Percentiles rank a stretch among this genome's conserved stretches.
phyloP scores from a whole-genome alignment of 108 stramenopile genomes.

The Nitzschia sp. region DNA sequence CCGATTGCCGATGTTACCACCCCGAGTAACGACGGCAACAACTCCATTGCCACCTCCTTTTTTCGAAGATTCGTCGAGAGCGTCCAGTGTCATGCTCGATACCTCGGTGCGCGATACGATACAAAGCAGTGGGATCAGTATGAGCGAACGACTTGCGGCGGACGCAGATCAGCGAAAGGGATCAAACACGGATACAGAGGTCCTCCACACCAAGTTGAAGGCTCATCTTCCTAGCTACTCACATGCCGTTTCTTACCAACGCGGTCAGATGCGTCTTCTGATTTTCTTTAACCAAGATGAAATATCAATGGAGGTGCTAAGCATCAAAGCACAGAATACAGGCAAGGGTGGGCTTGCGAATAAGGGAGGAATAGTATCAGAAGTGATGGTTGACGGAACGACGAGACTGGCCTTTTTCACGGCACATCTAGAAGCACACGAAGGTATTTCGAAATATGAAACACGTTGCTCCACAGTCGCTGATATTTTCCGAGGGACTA shows the following conservation, averaged over 20 bases:
- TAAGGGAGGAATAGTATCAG: conserved; percentile 69
- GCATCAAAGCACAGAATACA: conserved; percentile 54
- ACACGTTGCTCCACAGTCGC: conserved; percentile 40
- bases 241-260: conserved; percentile 39
- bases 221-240: conserved; percentile 43
- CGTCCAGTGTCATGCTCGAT: no score
- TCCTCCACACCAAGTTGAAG: conserved; percentile 38
- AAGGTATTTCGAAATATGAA: conserved; percentile 49
- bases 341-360: conserved; percentile 59
- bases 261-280: conserved; percentile 69
- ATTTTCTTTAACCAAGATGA: conserved; percentile 38
- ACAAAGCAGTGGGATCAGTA: no score
- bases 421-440: conserved; percentile 69
- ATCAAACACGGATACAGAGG: conserved; percentile 34
- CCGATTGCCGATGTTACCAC: no score
- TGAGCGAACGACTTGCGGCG: no score
- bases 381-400: conserved; percentile 34
- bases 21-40: no score
- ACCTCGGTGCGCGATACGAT: no score
- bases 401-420: conserved; percentile 56
- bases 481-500: conserved; percentile 50
- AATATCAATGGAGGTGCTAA: conserved; percentile 32
- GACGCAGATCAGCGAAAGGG: no score
- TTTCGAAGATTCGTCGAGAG: no score
- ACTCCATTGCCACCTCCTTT: no score